phyloP scores from a whole-genome alignment of 108 stramenopile genomes.

The Mediolabrus comicus region DNA sequence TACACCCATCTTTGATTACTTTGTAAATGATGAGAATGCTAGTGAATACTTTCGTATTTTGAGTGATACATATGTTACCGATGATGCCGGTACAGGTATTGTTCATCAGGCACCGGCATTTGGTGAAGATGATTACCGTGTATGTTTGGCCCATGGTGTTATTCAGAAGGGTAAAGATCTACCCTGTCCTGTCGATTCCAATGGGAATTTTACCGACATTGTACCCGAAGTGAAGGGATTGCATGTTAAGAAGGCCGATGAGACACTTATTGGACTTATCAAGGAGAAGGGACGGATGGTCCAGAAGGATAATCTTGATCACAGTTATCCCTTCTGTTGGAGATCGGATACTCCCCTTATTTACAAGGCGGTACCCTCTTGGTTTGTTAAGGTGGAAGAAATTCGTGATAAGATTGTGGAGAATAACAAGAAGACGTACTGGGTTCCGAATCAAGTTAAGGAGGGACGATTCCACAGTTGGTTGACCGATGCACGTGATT shows the following conservation, averaged over 20 bases:
- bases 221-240: constrained; percentile 86
- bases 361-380: constrained; percentile 99
- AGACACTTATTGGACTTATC: constrained; percentile 79
- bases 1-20: constrained; percentile 93
- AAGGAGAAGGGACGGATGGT: constrained; percentile 91
- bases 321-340: constrained; percentile 99
- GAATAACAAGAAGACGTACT: constrained; percentile 97
- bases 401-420: constrained; percentile 92
- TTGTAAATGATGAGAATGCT: constrained; percentile 54
- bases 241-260: constrained; percentile 97
- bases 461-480: constrained; percentile 99
- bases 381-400: constrained; percentile 97
- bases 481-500: constrained; percentile 97
- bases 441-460: constrained; percentile 95
- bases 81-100: constrained; percentile 98
- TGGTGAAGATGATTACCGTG: constrained; percentile 99
- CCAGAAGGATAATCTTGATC: constrained; percentile 88
- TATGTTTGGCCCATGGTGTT: constrained; percentile 92
- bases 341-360: constrained; percentile 99
- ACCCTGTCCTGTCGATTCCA: constrained; percentile 95
- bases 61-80: constrained; percentile 95
- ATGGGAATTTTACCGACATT: constrained; percentile 89
- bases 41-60: constrained; percentile 83
- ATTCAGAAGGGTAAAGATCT: constrained; percentile 91
- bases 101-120: constrained; percentile 99